Base-by-base conservation (phyloP, 2,329 filamentous ascomycete species). In the Penicillium rolfsii region DNA sequence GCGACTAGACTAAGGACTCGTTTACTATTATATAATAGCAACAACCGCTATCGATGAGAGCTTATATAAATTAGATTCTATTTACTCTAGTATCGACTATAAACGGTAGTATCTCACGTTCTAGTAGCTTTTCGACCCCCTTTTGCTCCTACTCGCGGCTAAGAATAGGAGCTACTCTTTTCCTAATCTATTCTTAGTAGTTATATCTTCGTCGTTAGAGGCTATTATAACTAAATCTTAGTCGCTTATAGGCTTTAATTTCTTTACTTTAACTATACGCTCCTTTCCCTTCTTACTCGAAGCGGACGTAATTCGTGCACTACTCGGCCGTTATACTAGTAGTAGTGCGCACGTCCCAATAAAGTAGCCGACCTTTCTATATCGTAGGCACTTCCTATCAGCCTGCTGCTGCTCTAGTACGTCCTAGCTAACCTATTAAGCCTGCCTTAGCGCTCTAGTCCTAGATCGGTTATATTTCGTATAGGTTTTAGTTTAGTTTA, bases 41-140 rank as follows among this genome's bases (percentile, higher is more conserved):
- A n/a, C n/a, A n/a, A n/a, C n/a, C n/a, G n/a, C n/a, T n/a, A n/a
- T n/a, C n/a, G n/a, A n/a, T n/a, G n/a, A n/a, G n/a, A n/a, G 36
- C 22, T 43, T 55, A 19, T 30, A n/a, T 43, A 55, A 55, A 55
- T 30, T 55, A 24, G n/a, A 55, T 43, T 55, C 36, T 43, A 55
- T 55, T 55, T 8, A 55, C 36, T 43, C 36, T 43, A 41, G 28
- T 8, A 33, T 55, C 12, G 12, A 55, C 24, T 16, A 43, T 11
- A 14, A 55, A 55, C 22, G 11, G 52, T 45, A 45, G 8, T 49
- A 19, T 30, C 46, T 49, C 26, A 24, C 46, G 46, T 24, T 49
- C 5, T 11, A 24, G 16, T 49, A 30, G n/a, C 46, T 49, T 24
- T 7, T 43, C 8, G n/a, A 43, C 19, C 19, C 40, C 40, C 40